These are phyloP conservation scores for Penicillium occitanis DNA, from an alignment of 2,329 filamentous ascomycete species.

Conservation along the genomic window DNA sequence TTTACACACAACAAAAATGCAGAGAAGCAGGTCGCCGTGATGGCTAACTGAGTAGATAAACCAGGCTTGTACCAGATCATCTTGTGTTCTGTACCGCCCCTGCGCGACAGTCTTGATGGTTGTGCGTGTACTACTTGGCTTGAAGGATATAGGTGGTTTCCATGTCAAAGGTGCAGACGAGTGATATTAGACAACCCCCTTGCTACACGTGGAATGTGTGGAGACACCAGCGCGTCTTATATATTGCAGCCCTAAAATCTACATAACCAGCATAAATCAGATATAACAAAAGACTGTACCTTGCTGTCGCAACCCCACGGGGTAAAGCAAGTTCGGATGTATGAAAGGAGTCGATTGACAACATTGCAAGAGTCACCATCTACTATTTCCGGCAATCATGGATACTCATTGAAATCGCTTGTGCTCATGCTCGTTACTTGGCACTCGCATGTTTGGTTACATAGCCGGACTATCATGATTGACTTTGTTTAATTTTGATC, in stretches of 20 bases:
- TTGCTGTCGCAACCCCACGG: not conserved
- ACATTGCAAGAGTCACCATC: not conserved
- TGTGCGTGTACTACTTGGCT: not conserved
- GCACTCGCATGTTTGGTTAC: not conserved
- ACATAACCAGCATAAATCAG: not conserved
- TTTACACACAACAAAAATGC: not conserved
- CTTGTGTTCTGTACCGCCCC: not conserved
- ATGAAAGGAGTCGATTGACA: not conserved
- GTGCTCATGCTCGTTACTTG: not conserved
- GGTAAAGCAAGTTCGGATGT: not conserved
- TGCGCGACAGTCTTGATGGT: not conserved
- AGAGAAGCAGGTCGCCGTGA: not conserved
- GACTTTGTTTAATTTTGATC: not conserved
- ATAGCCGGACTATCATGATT: not conserved
- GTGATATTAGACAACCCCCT: not conserved
- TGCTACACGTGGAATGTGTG: not conserved
- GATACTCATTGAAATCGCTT: not conserved
- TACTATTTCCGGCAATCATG: not conserved
- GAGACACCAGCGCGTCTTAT: not conserved
- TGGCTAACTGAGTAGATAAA: not conserved
- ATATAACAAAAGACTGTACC: not conserved
- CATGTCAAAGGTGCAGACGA: not conserved
- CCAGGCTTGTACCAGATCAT: not conserved
- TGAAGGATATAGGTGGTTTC: not conserved
- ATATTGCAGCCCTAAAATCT: not conserved